These are phyloP conservation scores for Aphanocladium album DNA, from an alignment of 2,329 filamentous ascomycete species.

Conservation along the genomic window DNA sequence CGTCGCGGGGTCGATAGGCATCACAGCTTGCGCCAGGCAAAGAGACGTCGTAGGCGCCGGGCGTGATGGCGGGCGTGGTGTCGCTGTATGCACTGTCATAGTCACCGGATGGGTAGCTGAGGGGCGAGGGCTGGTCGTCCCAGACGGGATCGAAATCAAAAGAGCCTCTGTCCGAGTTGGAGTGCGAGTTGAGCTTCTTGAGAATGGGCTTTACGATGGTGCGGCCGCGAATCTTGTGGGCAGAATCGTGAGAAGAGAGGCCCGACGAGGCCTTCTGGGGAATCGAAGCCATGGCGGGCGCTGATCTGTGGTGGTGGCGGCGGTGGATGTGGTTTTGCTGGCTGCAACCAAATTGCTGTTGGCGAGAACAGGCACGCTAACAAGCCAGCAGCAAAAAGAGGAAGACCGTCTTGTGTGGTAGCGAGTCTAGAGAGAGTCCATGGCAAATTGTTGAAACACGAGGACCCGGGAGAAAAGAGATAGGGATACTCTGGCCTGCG, in stretches of 20 bases:
- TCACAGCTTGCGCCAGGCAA: slow-evolving; percentile 16
- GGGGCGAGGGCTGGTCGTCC: slow-evolving; percentile 45
- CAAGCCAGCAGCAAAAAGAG: not conserved
- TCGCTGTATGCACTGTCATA: slow-evolving; percentile 21
- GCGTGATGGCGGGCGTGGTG: slow-evolving; percentile 1
- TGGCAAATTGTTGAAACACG: not conserved
- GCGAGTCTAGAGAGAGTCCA: not conserved
- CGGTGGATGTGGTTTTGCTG: not conserved
- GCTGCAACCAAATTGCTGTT: not conserved
- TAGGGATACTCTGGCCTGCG: not conserved
- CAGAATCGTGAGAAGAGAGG: not conserved
- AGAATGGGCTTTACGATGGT: slow-evolving; percentile 56
- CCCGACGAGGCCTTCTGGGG: not conserved
- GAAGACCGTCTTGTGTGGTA: not conserved
- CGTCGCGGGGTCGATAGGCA: slow-evolving; percentile 31
- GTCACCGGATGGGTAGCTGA: slow-evolving; percentile 21
- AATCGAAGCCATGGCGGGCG: slow-evolving; percentile 1
- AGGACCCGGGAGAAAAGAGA: not conserved
- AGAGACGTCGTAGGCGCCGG: slow-evolving; percentile 15
- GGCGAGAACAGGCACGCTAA: not conserved
- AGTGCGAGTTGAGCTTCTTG: slow-evolving; percentile 46
- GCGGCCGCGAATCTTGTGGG: slow-evolving; percentile 40
- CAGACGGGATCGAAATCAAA: slow-evolving; percentile 57
- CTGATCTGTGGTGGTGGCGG: not conserved
- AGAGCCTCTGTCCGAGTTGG: slow-evolving; percentile 56